Evolutionary conservation across 2,329 filamentous ascomycete genomes (phyloP), one percentile per base, ranked within the genome.

Genomic region (Penicillium sp.): DNA sequence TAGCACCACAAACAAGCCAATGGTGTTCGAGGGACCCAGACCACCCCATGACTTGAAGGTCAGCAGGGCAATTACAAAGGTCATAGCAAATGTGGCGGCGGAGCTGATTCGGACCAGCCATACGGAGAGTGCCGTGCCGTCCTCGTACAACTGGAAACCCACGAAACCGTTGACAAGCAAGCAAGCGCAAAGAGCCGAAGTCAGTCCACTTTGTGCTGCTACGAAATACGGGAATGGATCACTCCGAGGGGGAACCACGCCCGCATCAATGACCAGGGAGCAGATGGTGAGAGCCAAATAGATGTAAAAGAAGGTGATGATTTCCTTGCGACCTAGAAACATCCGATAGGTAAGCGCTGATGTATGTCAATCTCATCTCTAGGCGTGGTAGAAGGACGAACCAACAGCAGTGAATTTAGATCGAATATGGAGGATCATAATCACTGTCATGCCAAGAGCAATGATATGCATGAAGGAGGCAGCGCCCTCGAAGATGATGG

Each of bases 341-440:
- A 59, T 48, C 3, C 14, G 19, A 57, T 51, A 25, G 2, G 42
- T 68, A 58, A 65, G 61, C 52, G 52, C 59, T 33, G 45, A 53
- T 55, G 6, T 35, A n/a, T 40, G 30, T 52, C 35, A 51, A 35
- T 33, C 19, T 30, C 30, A 19, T 55, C 16, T 28, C 40, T 22
- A 8, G 19, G 16, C 10, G 22, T 16, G 30, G 19, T 19, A 48
- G 30, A 37, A 46, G 56, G 48, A 74, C 90, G 61, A 85, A 94
- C 91, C 94, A 70, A 99, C 95, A 71, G 95, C 95, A 25, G 95
- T 99, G 78, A 99, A 99, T 80, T 99, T 99, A 71, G 92, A 94
- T 70, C 95, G 87, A 65, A 99, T 91, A 78, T 99, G 95, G 66
- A 99, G 84, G 64, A 99, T 93, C 95, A 99, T 99, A 72, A 97